Conservation (phyloP, 495 filamentous ascomycete species). For the Lichina pygmaea region DNA sequence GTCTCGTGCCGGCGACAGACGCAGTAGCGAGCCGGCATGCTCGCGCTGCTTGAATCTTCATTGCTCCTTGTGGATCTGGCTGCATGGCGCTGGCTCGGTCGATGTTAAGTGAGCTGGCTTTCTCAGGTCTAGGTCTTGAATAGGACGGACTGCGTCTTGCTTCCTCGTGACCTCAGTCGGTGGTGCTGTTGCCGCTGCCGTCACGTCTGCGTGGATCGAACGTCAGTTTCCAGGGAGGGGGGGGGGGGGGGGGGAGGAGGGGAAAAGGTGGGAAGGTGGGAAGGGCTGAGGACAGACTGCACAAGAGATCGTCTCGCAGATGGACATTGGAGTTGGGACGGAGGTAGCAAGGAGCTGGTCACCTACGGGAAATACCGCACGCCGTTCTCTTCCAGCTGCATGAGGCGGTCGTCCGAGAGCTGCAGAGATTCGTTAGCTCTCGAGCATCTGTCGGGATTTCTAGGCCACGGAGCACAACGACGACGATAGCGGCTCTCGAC, state of each 20-base stretch:
- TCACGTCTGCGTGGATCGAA: too few relatives aligned
- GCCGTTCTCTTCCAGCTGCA: conserved; percentile 10
- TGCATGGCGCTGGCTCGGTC: not conserved
- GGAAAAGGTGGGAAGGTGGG: not conserved
- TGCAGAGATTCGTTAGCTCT: not conserved
- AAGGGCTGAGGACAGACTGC: not conserved
- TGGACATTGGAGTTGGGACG: not conserved
- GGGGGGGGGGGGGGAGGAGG: not conserved
- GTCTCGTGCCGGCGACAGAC: too few relatives aligned
- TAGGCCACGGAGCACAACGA: not conserved
- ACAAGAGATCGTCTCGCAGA: too few relatives aligned
- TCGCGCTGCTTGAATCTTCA: too few relatives aligned
- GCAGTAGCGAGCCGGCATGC: too few relatives aligned
- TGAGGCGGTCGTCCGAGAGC: conserved; percentile 13
- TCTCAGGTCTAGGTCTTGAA: too few relatives aligned
- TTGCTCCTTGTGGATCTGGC: too few relatives aligned
- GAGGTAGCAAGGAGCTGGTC: not conserved
- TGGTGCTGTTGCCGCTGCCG: too few relatives aligned
- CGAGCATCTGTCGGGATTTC: not conserved
- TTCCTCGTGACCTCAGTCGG: too few relatives aligned
- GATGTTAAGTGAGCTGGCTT: not conserved
- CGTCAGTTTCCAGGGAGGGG: too few relatives aligned
- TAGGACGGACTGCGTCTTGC: too few relatives aligned
- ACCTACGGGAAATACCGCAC: conserved; percentile 15
- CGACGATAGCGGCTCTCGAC: not conserved